Evolutionary conservation across 495 filamentous ascomycete genomes (phyloP), one percentile per base, ranked within the genome.

Genomic region (Penicillium canariense): DNA sequence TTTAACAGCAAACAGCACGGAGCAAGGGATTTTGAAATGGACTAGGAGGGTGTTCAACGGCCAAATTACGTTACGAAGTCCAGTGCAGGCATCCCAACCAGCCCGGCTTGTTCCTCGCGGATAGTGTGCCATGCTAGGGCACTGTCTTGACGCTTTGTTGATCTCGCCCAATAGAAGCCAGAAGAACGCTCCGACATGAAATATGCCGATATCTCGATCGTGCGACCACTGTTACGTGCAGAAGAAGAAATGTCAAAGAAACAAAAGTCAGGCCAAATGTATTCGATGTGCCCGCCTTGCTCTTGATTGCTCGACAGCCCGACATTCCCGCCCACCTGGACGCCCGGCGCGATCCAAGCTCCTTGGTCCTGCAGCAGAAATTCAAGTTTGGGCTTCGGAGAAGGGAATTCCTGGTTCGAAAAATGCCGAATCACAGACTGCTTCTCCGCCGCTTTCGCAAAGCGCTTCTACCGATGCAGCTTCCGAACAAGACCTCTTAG

Each of bases 221-320:
- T 48, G 46, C 25, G 46, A 48, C 30, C 46, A 48, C 15, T 48
- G 46, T 35, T 48, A 48, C 15, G 28, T 18, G 20, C 28, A 48
- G 46, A 48, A 48, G 31, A 48, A 48, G 46, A 48, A 48, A 15
- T 48, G 46, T 48, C 46, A 48, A 48, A 23, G 46, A 25, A 12
- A 48, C 11, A 15, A 23, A n/a, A 30, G 9, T 30, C 46, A 34
- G 4, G 30, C 30, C 15, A 35, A 35, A 11, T 48, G 46, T 26
- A 35, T 35, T 11, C 46, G 46, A 35, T 48, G 46, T 48, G 31
- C 31, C 31, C 28, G 35, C 30, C 31, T 48, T 14, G 28, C 30
- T 9, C 20, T 35, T 27, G 31, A 26, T 15, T 48, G 46, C 30
- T 48, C 46, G 30, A 48, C 46, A 17, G 46, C 22, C 28, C 46